Evolutionary conservation across 2,329 filamentous ascomycete species (phyloP).

Genomic region (Pseudogymnoascus sp.): DNA sequence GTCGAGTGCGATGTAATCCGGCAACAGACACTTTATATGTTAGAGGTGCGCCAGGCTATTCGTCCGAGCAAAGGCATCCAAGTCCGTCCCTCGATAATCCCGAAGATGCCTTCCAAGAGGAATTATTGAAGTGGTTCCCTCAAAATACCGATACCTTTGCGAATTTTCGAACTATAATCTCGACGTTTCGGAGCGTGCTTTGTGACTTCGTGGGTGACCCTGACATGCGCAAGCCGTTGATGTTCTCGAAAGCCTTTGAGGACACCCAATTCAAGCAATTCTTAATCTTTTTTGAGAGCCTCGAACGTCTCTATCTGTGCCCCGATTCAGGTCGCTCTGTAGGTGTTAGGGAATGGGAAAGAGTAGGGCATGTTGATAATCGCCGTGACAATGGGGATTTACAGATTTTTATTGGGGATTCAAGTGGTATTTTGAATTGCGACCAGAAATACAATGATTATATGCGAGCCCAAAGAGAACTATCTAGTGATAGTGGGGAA

Average conservation of each 20-base stretch:
- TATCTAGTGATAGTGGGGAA: constrained; percentile 11
- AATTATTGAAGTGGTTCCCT: constrained; percentile 13
- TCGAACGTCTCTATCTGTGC: constrained; percentile 12
- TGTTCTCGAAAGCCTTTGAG: constrained; percentile 11
- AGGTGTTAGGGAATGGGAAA: constrained; percentile 13
- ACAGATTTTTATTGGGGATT: constrained; percentile 12
- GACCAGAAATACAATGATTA: constrained; percentile 13
- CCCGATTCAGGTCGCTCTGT: constrained; percentile 10
- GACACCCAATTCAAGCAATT: constrained; percentile 11
- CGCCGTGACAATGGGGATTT: constrained; percentile 11
- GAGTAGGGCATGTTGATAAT: constrained; percentile 12
- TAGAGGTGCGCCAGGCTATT: constrained; percentile 11
- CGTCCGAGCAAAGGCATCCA: constrained; percentile 13
- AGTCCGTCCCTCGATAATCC: constrained; percentile 11
- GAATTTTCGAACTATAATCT: constrained; percentile 13
- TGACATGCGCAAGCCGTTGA: background rate
- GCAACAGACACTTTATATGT: constrained; percentile 14
- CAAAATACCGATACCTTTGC: constrained; percentile 13
- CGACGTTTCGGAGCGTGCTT: constrained; percentile 11
- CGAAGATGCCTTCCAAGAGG: constrained; percentile 11
- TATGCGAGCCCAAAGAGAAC: constrained; percentile 13
- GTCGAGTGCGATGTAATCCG: constrained; percentile 13
- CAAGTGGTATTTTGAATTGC: constrained; percentile 14
- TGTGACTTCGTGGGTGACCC: constrained; percentile 12
- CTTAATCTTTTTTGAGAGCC: constrained; percentile 14